Evolutionary conservation across 306 rosid species (phyloP).

Genomic region (Mucuna pruriens): DNA sequence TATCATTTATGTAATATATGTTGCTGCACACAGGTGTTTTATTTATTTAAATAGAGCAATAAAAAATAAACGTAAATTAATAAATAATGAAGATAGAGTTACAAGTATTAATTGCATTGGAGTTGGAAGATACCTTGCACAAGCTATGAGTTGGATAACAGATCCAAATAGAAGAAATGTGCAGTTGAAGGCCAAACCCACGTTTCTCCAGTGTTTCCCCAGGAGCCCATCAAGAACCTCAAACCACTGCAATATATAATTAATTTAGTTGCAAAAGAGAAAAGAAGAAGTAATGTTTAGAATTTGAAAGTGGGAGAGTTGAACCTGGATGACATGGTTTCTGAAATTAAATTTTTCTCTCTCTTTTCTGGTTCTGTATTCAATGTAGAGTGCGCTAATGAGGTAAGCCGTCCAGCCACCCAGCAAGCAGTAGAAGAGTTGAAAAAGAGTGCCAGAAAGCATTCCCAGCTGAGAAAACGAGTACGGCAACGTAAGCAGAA

Average conservation of each 20-base stretch:
- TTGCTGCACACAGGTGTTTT: conserved; percentile 51
- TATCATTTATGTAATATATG: conserved; percentile 52
- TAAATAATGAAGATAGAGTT: too few relatives aligned
- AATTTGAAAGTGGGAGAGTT: background rate
- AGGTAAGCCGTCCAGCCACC: conserved; percentile 94
- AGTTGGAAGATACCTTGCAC: conserved; percentile 67
- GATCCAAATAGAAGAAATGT: conserved; percentile 92
- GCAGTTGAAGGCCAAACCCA: conserved; percentile 89
- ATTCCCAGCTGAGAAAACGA: conserved; percentile 74
- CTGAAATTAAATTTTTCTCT: conserved; percentile 83
- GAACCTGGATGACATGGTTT: conserved; percentile 86
- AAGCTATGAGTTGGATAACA: conserved; percentile 87
- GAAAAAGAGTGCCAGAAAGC: conserved; percentile 78
- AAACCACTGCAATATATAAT: conserved; percentile 60
- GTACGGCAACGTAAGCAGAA: conserved; percentile 59
- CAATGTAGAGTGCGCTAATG: conserved; percentile 75
- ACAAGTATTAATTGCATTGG: background rate
- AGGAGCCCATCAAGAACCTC: conserved; percentile 92
- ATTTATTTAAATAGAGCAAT: background rate
- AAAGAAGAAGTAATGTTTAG: background rate
- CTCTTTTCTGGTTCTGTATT: conserved; percentile 85
- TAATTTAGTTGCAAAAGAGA: background rate
- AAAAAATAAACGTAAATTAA: background rate
- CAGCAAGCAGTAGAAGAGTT: conserved; percentile 71
- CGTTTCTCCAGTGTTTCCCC: conserved; percentile 92